Evolutionary conservation across 305 asterid species (phyloP).

Genomic region (Andrographis paniculata): DNA sequence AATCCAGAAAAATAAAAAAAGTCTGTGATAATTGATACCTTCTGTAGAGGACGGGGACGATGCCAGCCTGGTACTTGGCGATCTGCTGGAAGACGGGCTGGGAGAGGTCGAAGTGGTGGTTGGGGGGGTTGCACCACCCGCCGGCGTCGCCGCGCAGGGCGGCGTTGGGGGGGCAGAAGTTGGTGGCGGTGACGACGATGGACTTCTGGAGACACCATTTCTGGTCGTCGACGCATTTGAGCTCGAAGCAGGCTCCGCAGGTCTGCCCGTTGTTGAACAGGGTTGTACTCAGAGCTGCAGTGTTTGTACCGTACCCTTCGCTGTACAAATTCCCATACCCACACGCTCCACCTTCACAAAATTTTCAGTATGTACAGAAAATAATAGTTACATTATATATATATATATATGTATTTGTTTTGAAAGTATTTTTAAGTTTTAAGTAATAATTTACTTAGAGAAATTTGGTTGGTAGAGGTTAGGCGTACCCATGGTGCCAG

Average conservation of each 20-base stretch:
- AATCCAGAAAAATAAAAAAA: no score
- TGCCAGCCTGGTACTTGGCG: not conserved
- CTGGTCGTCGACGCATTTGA: slow-evolving; percentile 1
- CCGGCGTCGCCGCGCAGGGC: slow-evolving; percentile 6
- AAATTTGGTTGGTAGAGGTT: not conserved
- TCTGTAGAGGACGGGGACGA: not conserved
- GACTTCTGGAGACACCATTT: slow-evolving; percentile 1
- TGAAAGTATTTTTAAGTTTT: no score
- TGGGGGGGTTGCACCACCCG: slow-evolving; percentile 8
- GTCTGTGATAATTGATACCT: not conserved
- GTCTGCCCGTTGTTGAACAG: slow-evolving; percentile 1
- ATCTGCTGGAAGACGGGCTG: slow-evolving; percentile 5
- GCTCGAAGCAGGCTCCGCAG: slow-evolving; percentile 3
- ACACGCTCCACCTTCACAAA: slow-evolving; percentile 1
- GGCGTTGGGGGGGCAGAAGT: slow-evolving; percentile 5
- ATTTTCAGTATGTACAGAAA: not conserved
- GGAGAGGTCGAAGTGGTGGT: slow-evolving; percentile 8
- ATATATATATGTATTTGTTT: no score
- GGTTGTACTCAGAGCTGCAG: not conserved
- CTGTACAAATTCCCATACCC: slow-evolving; percentile 6
- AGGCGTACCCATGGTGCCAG: slow-evolving; percentile 3
- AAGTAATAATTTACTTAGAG: not conserved
- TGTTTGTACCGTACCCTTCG: slow-evolving; percentile 8
- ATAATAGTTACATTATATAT: not conserved
- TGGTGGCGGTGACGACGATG: slow-evolving; percentile 4